phyloP scores from a whole-genome alignment of 768 basidiomycete species.

The Xerocomus brunneocitrinus region DNA sequence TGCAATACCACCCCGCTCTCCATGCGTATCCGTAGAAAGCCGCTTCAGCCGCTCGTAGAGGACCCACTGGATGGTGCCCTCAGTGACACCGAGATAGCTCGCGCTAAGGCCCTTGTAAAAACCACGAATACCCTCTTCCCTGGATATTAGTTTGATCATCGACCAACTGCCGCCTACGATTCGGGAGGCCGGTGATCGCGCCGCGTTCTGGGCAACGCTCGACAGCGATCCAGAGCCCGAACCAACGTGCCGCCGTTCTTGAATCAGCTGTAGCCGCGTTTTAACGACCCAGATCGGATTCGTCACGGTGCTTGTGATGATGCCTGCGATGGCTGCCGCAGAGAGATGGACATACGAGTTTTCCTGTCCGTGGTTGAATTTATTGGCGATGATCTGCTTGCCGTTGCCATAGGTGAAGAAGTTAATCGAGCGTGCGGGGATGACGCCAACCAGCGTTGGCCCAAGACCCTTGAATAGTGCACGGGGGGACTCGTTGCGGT shows the following conservation, averaged over 20 bases:
- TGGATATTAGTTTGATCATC: conserved; percentile 69
- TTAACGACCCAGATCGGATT: conserved; percentile 99
- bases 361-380: conserved; percentile 72
- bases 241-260: conserved; percentile 22
- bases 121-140: conserved; percentile 78
- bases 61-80: conserved; percentile 96
- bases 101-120: conserved; percentile 96
- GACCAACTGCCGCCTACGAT: conserved; percentile 50
- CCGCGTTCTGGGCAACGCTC: background rate
- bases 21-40: conserved; percentile 51
- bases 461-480: conserved; percentile 95
- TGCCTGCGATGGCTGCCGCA: conserved; percentile 83
- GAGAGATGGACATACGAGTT: conserved; percentile 81
- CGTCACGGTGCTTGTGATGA: conserved; percentile 84
- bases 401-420: conserved; percentile 98
- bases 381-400: conserved; percentile 82
- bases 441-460: conserved; percentile 89
- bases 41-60: conserved; percentile 90
- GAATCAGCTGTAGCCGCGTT: conserved; percentile 81
- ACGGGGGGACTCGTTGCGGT: conserved; percentile 78
- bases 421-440: conserved; percentile 95
- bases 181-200: conserved; percentile 16
- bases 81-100: conserved; percentile 92
- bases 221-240: conserved; percentile 1
- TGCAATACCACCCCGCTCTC: conserved; percentile 43